Percentiles rank a stretch among this genome's conserved stretches.
phyloP scores from a whole-genome alignment of 805 yeast species.

The Jamesozyma gamospora region DNA sequence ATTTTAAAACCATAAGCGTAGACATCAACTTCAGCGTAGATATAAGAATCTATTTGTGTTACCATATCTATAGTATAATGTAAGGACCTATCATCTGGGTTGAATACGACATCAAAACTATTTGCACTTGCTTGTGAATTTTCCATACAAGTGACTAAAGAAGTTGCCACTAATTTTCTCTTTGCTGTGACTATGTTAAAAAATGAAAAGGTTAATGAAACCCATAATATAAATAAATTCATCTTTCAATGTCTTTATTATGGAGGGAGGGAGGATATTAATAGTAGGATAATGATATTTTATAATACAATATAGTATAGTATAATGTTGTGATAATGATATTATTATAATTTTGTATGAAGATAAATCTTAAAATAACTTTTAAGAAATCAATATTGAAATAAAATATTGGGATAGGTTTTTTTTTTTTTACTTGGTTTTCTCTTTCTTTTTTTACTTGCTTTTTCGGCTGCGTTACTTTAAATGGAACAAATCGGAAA shows the following conservation, averaged over 20 bases:
- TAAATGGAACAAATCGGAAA: too few species aligned
- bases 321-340: too few species aligned
- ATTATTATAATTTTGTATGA: too few species aligned
- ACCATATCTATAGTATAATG: constrained; percentile 61
- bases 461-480: too few species aligned
- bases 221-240: constrained; percentile 2
- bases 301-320: too few species aligned
- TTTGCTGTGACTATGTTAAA: constrained; percentile 8
- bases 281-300: too few species aligned
- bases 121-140: constrained; percentile 64
- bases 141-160: constrained; percentile 82
- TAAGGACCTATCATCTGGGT: constrained; percentile 62
- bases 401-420: too few species aligned
- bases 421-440: too few species aligned
- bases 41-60: constrained; percentile 57
- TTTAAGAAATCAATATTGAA: too few species aligned
- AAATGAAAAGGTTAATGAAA: neutral
- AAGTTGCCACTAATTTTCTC: constrained; percentile 47
- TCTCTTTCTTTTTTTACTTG: too few species aligned
- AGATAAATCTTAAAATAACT: too few species aligned
- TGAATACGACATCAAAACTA: constrained; percentile 62
- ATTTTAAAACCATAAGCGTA: constrained; percentile 82
- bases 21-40: constrained; percentile 63
- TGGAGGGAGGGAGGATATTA: too few species aligned
- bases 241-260: neutral